Evolutionary conservation across 2,329 filamentous ascomycete genomes (phyloP), one percentile per base, ranked within the genome.

Genomic region (Clarireedia homoeocarpa): DNA sequence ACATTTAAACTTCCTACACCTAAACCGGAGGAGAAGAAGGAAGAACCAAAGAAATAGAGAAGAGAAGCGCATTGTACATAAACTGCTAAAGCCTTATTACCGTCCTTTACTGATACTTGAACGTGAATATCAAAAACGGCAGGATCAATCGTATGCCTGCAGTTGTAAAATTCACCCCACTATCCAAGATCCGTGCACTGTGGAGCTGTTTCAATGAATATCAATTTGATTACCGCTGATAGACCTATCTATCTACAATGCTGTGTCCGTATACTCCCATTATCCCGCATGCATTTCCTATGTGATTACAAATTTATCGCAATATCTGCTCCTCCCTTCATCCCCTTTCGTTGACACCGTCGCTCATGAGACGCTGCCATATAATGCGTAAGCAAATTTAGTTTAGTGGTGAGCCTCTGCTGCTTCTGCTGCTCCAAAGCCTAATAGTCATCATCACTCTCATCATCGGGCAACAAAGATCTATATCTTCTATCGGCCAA

Each of bases 1-100:
- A 80, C 74, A 71, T 97, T 97, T 80, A 96, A 96, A 77, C 79
- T 99, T 61, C 94, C 95, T 27, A 96, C 88, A 49, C 89, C 94
- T 53, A 95, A 96, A 77, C 92, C 94, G 4, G 94, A 99, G 75
- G 86, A 89, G 69, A 90, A 90, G 78, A 85, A 88, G 71, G 88
- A 91, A 72, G 89, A 92, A 75, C 82, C 87, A 67, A 95, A 96
- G 86, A 96, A 96, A 79, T 92, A 90, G 60, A 64, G 50, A 57
- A 26, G 12, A 58, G 55, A 40, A 51, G 52, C 51, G 47, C 30
- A 56, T 58, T 68, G 65, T 68, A 67, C 60, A 67, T 67, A 66
- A 60, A 57, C 30, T 57, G 38, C 44, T 59, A 53, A 54, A 49
- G 34, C 4, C 47, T 40, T 24, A 26, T 26, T 38, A 51, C n/a